Evolutionary conservation across 257 asterid species (phyloP), one percentile per base, ranked within the genome.

Genomic region (Solanum chiquidenum): DNA sequence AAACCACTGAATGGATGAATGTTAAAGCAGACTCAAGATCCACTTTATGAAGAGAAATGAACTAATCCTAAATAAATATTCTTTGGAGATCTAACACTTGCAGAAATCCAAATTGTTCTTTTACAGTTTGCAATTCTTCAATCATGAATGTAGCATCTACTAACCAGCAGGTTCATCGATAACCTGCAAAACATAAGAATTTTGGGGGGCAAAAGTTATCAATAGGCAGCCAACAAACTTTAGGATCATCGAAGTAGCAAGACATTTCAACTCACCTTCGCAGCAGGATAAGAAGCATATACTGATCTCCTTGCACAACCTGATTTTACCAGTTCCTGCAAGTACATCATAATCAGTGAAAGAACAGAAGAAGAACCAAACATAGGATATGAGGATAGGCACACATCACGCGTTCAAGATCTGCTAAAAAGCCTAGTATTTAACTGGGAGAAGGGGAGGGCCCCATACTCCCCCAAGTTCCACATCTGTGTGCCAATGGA

Each of bases 261-360:
- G 27, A 25, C 42, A 68, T 31, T 38, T 37, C 80, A 85, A 85
- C 87, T 40, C 80, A 88, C 92, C 88, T 82, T 86, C 16, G 86
- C 38, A 33, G 31, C 29, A 49, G 60, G 83, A 55, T 35, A 69
- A 44, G 69, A 44, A 71, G 55, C 88, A 84, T 25, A 44, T 55
- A 37, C 58, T 49, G 71, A 86, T 83, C 74, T 88, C 34, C 69
- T 46, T 34, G 46, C 37, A 73, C 14, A 77, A 66, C 83, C 86
- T 55, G 76, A 83, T 33, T 83, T 91, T 72, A 64, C 42, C 88
- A 86, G 72, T 66, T 80, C 86, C 91, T 89, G 69, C 68, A 84
- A 52, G 72, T 38, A 87, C 69, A 86, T 64, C 55, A 46, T 44
- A 86, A 68, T 86, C 69, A 82, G 31, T 49, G 68, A 29, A 49